Evolutionary conservation across 2,329 filamentous ascomycete species (phyloP), one percentile per base, ranked within the genome.

Genomic region (Iodosphaeria phyllophila): DNA sequence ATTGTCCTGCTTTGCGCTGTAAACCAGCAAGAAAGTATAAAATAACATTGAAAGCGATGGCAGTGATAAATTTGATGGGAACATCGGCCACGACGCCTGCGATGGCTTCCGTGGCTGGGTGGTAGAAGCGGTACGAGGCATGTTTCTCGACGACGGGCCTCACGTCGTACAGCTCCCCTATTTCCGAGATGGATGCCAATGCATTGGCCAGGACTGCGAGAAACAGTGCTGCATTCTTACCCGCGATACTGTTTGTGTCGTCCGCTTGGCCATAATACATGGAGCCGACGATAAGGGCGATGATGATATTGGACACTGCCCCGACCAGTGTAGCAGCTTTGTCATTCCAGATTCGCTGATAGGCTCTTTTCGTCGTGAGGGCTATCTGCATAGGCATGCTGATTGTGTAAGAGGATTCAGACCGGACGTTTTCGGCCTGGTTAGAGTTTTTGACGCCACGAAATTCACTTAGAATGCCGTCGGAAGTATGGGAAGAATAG

Each of bases 271-370:
- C 55, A 35, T 50, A 74, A 40, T 68, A 74, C 26, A 73, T 56
- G 1, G 60, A 67, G 11, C 66, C 68, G 21, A 74, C 56, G 30
- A 74, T 68, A 15, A 74, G 50, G 14, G 64, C 58, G 45, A 71
- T 54, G 35, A 71, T 36, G 21, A 67, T 36, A 19, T 71, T 54
- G 8, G 56, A 54, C 11, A 51, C 34, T 6, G 56, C 51, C 2
- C 51, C 48, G 0, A 58, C 55, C 1, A 52, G 37, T 0, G 60
- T 62, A 0, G 58, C 54, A 0, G 56, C 41, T 8, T 54, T 54
- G 35, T 70, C 55, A 37, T 58, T 56, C 54, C 51, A 58, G 25
- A 68, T 54, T 9, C 60, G 50, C 30, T 62, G 57, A 29, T 59
- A 61, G 6, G 62, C 53, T 19, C 63, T 43, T 28, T 49, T 54